Evolutionary conservation across 1,139 yeast genomes (phyloP).

Genomic region (Debaryomyces subglobosus): DNA sequence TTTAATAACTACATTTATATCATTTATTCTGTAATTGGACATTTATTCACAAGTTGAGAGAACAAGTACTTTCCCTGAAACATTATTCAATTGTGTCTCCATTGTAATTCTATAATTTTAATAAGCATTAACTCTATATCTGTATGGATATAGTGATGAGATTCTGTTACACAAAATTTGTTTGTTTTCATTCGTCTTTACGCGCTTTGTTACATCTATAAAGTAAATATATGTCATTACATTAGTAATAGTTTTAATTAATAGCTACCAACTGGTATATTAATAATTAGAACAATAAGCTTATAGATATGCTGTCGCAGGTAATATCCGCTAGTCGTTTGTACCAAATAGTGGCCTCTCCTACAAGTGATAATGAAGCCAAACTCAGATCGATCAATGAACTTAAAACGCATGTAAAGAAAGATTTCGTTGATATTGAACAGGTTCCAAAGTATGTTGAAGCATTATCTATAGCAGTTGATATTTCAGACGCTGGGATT

Average conservation of each 20-base stretch:
- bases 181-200: slow-evolving; percentile 5
- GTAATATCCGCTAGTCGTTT: slow-evolving; percentile 26
- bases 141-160: not conserved
- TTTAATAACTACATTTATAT: not conserved
- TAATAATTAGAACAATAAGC: no score
- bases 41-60: no score
- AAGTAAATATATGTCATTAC: not conserved
- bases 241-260: slow-evolving; percentile 1
- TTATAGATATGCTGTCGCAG: slow-evolving; percentile 3
- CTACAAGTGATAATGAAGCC: slow-evolving; percentile 18
- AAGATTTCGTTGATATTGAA: slow-evolving; percentile 59
- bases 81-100: no score
- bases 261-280: not conserved
- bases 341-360: slow-evolving; percentile 27
- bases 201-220: slow-evolving; percentile 6
- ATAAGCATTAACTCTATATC: no score
- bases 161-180: slow-evolving; percentile 7
- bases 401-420: slow-evolving; percentile 71
- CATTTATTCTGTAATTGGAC: no score
- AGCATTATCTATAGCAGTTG: slow-evolving; percentile 52
- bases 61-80: no score
- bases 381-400: slow-evolving; percentile 48
- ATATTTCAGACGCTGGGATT: slow-evolving; percentile 44
- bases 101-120: no score
- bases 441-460: slow-evolving; percentile 61